phyloP scores from a whole-genome alignment of 2,329 filamentous ascomycete species.

The Ascochyta koolunga region DNA sequence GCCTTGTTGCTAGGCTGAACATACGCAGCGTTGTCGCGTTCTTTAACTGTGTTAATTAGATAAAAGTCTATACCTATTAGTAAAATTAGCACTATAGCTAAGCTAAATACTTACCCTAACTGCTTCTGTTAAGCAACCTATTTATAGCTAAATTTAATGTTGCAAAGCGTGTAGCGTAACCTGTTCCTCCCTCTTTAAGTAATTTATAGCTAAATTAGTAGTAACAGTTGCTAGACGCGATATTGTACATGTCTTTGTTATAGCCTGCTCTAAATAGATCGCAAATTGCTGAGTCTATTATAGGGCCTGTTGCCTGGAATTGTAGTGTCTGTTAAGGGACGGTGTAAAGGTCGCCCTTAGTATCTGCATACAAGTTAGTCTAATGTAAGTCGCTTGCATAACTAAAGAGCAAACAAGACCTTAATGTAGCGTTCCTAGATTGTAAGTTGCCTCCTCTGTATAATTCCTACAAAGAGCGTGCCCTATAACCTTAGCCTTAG shows the following conservation, averaged over 20 bases:
- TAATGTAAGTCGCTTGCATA: neutral
- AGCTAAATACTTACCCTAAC: conserved; percentile 19
- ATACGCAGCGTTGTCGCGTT: conserved; percentile 10
- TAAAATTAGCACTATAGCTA: conserved; percentile 10
- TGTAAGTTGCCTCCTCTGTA: neutral
- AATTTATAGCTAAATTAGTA: conserved; percentile 15
- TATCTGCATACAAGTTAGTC: neutral
- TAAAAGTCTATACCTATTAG: conserved; percentile 13
- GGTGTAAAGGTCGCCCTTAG: neutral
- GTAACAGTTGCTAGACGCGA: neutral
- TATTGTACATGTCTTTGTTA: neutral
- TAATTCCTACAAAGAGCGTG: neutral
- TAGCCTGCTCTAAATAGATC: neutral
- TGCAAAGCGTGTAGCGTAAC: conserved; percentile 6
- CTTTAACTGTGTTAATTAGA: conserved; percentile 15
- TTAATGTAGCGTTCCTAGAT: neutral
- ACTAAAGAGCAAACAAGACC: neutral
- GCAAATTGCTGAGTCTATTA: neutral
- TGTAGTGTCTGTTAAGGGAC: no score
- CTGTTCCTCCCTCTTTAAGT: conserved; percentile 9
- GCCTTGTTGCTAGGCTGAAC: conserved; percentile 15
- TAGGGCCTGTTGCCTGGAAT: no score
- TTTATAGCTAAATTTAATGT: conserved; percentile 17
- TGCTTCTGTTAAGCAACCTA: conserved; percentile 14
- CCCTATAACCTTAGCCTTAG: no score